A percentile compares a stretch with the other conserved stretches of the same genome.
These are phyloP conservation scores for Cystofilobasidium bisporidii DNA, from an alignment of 768 basidiomycete genomes.

Conservation along the genomic window DNA sequence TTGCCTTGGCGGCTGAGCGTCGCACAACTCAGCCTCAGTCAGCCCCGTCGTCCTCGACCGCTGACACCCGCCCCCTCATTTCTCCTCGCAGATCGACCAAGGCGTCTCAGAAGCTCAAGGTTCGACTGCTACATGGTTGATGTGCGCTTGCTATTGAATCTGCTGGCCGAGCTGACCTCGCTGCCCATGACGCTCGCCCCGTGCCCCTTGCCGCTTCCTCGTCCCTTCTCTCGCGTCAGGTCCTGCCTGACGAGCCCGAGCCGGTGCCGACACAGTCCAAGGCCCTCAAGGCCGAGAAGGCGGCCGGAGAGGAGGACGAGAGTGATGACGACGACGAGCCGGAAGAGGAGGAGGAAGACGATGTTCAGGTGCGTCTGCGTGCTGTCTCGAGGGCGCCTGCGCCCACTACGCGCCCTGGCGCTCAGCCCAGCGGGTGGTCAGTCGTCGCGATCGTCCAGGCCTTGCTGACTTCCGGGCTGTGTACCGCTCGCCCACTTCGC, in stretches of 20 bases:
- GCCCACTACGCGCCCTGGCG: neutral
- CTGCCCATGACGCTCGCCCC: neutral
- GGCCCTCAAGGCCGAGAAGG: slow-evolving; percentile 23
- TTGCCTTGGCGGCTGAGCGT: too few species aligned
- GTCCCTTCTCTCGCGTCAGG: too few species aligned
- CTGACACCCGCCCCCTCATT: neutral
- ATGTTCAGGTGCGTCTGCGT: slow-evolving; percentile 17
- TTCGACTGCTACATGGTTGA: neutral
- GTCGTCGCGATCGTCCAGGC: neutral
- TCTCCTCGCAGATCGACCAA: slow-evolving; percentile 16
- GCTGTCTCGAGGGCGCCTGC: neutral
- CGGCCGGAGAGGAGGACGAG: slow-evolving; percentile 18
- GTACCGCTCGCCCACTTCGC: neutral
- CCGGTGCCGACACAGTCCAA: slow-evolving; percentile 23
- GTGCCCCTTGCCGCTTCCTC: neutral
- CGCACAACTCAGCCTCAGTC: too few species aligned
- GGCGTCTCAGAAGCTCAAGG: slow-evolving; percentile 27
- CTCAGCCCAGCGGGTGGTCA: neutral
- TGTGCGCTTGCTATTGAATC: neutral
- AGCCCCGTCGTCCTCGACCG: too few species aligned
- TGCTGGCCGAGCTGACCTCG: neutral
- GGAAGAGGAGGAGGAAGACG: slow-evolving; percentile 26
- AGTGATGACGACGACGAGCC: slow-evolving; percentile 21
- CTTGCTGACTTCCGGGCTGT: neutral
- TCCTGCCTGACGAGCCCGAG: slow-evolving; percentile 28